Percentiles rank a stretch among this genome's conserved stretches.
Conservation (phyloP, 768 basidiomycete genomes). For the Amanita exitialis region DNA sequence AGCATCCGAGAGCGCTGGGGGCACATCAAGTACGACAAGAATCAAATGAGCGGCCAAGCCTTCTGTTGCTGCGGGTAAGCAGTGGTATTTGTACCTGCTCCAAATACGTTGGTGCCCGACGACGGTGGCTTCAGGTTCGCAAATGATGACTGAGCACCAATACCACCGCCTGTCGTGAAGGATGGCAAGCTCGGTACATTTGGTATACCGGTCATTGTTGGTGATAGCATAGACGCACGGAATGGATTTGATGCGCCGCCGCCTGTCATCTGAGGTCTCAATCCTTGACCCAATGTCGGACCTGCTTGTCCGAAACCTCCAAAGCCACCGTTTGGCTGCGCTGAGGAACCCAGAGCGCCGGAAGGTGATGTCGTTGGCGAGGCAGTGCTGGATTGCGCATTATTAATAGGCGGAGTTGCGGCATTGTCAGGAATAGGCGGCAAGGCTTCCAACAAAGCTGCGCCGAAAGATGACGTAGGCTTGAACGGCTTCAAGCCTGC, state of each 20-base stretch:
- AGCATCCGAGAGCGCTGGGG: not conserved
- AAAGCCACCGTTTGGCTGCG: slow-evolving; percentile 32
- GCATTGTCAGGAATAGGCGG: slow-evolving; percentile 56
- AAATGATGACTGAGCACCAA: not conserved
- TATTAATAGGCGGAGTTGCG: slow-evolving; percentile 12
- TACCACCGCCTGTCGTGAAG: not conserved
- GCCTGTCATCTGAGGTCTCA: slow-evolving; percentile 57
- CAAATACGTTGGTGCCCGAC: not conserved
- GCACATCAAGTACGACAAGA: not conserved
- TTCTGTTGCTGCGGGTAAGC: slow-evolving; percentile 3
- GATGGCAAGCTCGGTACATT: slow-evolving; percentile 5
- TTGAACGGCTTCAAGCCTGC: slow-evolving; percentile 73
- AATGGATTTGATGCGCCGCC: slow-evolving; percentile 57
- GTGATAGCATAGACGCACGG: slow-evolving; percentile 44
- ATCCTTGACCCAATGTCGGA: slow-evolving; percentile 33
- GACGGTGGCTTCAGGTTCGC: not conserved
- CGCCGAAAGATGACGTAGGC: slow-evolving; percentile 73
- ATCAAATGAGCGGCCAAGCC: slow-evolving; percentile 4
- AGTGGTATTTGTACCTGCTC: not conserved
- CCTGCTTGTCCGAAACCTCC: slow-evolving; percentile 24
- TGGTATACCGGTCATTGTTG: slow-evolving; percentile 8
- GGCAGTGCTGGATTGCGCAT: slow-evolving; percentile 7
- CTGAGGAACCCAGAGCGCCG: slow-evolving; percentile 6
- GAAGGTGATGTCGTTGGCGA: slow-evolving; percentile 8
- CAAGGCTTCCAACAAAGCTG: slow-evolving; percentile 59